Evolutionary conservation across 129 eudicot species (phyloP).

Genomic region (Tagetes erecta): DNA sequence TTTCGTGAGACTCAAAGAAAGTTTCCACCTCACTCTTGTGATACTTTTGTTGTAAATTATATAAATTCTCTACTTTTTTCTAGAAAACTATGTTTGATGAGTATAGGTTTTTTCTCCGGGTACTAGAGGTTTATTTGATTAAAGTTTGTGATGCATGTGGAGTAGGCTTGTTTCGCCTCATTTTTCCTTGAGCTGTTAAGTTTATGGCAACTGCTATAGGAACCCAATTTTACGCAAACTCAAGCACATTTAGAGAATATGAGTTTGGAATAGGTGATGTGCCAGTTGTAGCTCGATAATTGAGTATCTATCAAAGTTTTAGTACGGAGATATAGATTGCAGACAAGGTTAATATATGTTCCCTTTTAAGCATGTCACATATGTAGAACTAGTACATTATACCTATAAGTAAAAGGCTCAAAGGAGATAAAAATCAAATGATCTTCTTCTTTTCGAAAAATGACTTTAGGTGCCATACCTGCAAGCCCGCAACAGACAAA

Average conservation of each 20-base stretch:
- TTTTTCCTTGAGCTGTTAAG: background rate
- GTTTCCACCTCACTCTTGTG: conserved; percentile 12
- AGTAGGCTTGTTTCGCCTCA: background rate
- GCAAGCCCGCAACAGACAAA: conserved; percentile 71
- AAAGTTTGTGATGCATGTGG: background rate
- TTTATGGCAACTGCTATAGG: background rate
- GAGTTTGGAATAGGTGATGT: too few species aligned
- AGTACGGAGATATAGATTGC: too few species aligned
- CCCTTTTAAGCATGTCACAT: background rate
- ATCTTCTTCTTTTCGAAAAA: conserved; percentile 92
- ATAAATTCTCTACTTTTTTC: background rate
- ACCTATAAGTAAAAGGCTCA: background rate
- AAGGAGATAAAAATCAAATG: conserved; percentile 35
- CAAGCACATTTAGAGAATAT: background rate
- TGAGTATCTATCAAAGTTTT: too few species aligned
- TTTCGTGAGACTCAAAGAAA: background rate
- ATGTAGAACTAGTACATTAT: background rate
- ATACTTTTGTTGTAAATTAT: conserved; percentile 25
- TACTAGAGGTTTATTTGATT: background rate
- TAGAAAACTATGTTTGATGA: conserved; percentile 9
- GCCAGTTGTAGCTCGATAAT: too few species aligned
- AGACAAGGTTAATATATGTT: too few species aligned
- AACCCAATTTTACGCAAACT: background rate
- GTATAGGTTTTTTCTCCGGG: background rate
- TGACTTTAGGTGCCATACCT: conserved; percentile 78